phyloP scores from a whole-genome alignment of 495 filamentous ascomycete species.

The Daldinia decipiens region DNA sequence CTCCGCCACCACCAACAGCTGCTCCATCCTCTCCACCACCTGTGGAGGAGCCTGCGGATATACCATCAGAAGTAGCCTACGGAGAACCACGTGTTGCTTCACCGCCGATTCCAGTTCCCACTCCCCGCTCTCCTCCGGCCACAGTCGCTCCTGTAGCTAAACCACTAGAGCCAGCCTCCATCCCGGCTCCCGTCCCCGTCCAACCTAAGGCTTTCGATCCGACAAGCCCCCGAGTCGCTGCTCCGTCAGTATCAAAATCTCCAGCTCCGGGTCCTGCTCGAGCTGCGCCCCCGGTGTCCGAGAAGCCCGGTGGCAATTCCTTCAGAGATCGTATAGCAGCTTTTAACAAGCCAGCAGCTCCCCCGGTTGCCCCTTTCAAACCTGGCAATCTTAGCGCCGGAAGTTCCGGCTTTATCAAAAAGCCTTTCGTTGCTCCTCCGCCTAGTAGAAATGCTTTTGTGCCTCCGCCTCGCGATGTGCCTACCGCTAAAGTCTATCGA shows the following conservation, averaged over 20 bases:
- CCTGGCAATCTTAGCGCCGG: constrained; percentile 69
- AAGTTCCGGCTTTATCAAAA: constrained; percentile 84
- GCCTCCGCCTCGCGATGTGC: constrained; percentile 70
- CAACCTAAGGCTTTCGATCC: constrained; percentile 48
- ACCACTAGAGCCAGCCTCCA: constrained; percentile 51
- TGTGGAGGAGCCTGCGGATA: constrained; percentile 54
- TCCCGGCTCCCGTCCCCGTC: constrained; percentile 56
- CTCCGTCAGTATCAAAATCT: constrained; percentile 58
- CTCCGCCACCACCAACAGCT: constrained; percentile 75
- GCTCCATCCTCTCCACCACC: constrained; percentile 52
- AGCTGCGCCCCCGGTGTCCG: constrained; percentile 73
- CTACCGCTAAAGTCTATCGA: constrained; percentile 79
- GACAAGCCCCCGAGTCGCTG: constrained; percentile 38
- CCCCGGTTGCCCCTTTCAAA: constrained; percentile 89
- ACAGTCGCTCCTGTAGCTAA: constrained; percentile 53
- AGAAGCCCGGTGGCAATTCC: constrained; percentile 79
- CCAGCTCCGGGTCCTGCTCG: constrained; percentile 55
- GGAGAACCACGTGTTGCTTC: constrained; percentile 39
- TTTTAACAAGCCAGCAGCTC: constrained; percentile 89
- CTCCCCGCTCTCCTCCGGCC: constrained; percentile 37
- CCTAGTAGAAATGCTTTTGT: constrained; percentile 94
- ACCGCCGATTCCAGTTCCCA: constrained; percentile 43
- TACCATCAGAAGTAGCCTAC: constrained; percentile 46
- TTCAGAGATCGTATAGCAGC: constrained; percentile 96
- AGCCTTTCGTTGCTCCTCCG: constrained; percentile 96